Base-by-base conservation (phyloP, 2,329 filamentous ascomycete species). In the Ophiosphaerella korrae region DNA sequence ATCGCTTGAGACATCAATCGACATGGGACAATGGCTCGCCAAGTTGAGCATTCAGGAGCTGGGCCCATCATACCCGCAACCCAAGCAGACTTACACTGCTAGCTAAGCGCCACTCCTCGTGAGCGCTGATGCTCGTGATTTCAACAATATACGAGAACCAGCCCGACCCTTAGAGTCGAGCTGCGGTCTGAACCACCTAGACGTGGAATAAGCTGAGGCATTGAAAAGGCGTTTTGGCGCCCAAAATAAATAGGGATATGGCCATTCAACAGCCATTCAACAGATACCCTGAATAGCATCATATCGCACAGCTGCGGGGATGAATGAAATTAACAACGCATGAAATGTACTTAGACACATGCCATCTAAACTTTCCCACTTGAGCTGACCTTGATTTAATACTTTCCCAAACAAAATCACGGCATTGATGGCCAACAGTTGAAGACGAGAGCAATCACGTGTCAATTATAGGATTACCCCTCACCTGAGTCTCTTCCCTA, bases 21-120 rank as follows among this genome's bases (percentile, higher is more conserved):
- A 97, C 75, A 90, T 94, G 84, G 94, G 94, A 60, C 92, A 97
- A 78, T 99, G 94, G 94, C 84, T 99, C 62, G 94, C 94, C 42
- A 88, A 88, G 71, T 82, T 96, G 69, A 94, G 92, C 82, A 93
- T 99, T 75, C 88, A 93, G 80, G 92, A 97, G 79, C 82, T 97
- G 66, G 94, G 94, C 67, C 92, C 93, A 78, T 94, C 92, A 88
- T 97, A 67, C 62, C 74, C 74, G 14, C 64, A 58, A 52, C 73
- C 74, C 29, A 74, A 73, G 63, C 74, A 75, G 63, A 72, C 71
- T 34, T 76, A 76, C 65, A 60, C 66, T 46, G 56, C 59, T 31
- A 69, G 64, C 55, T 75, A 73, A 66, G 53, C 63, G 57, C 52
- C 48, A 35, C 49, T 55, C 49, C 40, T 34, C 26, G 48, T 62